Percentiles rank a stretch among this genome's conserved stretches.
Conservation (phyloP, 2,329 filamentous ascomycete genomes). For the Hypoxylon sp. region DNA sequence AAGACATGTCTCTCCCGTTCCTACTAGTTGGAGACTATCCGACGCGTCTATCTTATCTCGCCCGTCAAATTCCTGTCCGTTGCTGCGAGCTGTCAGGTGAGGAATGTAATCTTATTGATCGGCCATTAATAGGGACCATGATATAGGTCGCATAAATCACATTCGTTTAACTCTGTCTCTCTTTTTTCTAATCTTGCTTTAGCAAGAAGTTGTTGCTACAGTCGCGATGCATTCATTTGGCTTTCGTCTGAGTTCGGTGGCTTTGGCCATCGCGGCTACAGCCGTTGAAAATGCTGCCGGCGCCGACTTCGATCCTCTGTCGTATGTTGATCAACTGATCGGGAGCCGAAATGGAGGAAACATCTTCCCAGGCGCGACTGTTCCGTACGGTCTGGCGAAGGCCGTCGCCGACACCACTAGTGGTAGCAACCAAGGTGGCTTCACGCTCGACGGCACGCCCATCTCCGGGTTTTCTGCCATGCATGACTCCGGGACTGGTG, state of each 20-base stretch:
- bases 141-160: slow-evolving; percentile 23
- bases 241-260: slow-evolving; percentile 26
- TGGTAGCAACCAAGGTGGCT: slow-evolving; percentile 64
- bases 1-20: slow-evolving; percentile 37
- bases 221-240: slow-evolving; percentile 36
- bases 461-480: slow-evolving; percentile 66
- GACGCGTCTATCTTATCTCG: slow-evolving; percentile 35
- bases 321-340: slow-evolving; percentile 62
- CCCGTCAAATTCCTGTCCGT: slow-evolving; percentile 24
- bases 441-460: slow-evolving; percentile 58
- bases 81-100: slow-evolving; percentile 7
- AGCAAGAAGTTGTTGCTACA: slow-evolving; percentile 11
- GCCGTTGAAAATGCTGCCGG: slow-evolving; percentile 30
- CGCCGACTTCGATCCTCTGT: slow-evolving; percentile 46
- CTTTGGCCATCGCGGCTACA: slow-evolving; percentile 28
- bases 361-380: slow-evolving; percentile 55
- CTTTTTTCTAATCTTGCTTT: slow-evolving; percentile 17
- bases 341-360: slow-evolving; percentile 59
- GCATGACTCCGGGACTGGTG: slow-evolving; percentile 67
- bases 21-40: slow-evolving; percentile 26
- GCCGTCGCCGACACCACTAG: slow-evolving; percentile 64
- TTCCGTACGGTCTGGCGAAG: slow-evolving; percentile 59
- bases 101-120: slow-evolving; percentile 28
- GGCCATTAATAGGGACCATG: slow-evolving; percentile 13
- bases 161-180: slow-evolving; percentile 16